Evolutionary conservation across 495 filamentous ascomycete genomes (phyloP).

Genomic region (Podospora pseudocomata): DNA sequence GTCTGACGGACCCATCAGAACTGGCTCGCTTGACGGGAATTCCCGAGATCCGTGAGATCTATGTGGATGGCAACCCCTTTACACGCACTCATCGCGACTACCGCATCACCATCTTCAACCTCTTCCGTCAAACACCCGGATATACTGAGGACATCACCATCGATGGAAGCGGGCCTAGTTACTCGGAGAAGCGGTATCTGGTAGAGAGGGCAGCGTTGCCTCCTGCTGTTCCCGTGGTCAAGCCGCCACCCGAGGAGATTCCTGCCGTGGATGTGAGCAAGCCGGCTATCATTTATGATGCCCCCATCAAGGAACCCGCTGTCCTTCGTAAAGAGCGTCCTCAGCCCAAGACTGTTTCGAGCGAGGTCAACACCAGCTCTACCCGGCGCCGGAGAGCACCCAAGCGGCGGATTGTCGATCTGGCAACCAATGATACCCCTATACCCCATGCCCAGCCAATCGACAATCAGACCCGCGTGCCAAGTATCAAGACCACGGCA

Average conservation of each 20-base stretch:
- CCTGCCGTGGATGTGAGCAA: conserved; percentile 63
- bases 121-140: conserved; percentile 89
- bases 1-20: conserved; percentile 83
- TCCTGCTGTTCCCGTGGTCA: conserved; percentile 70
- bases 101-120: conserved; percentile 87
- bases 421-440: conserved; percentile 61
- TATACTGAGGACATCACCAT: conserved; percentile 88
- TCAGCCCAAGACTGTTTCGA: conserved; percentile 38
- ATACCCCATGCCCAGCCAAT: conserved; percentile 30
- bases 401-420: conserved; percentile 78
- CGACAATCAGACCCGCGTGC: conserved; percentile 17
- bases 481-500: conserved; percentile 8
- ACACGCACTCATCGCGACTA: conserved; percentile 81
- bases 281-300: conserved; percentile 51
- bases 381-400: conserved; percentile 50
- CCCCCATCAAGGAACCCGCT: conserved; percentile 40
- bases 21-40: conserved; percentile 84
- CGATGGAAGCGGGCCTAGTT: conserved; percentile 74
- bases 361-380: conserved; percentile 52
- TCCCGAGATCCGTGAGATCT: conserved; percentile 88
- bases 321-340: conserved; percentile 53
- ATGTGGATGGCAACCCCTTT: conserved; percentile 86
- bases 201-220: conserved; percentile 77
- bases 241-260: conserved; percentile 55
- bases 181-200: conserved; percentile 77